These are phyloP conservation scores for Astrothelium macrocarpum DNA, from an alignment of 495 filamentous ascomycete species.

Conservation along the genomic window DNA sequence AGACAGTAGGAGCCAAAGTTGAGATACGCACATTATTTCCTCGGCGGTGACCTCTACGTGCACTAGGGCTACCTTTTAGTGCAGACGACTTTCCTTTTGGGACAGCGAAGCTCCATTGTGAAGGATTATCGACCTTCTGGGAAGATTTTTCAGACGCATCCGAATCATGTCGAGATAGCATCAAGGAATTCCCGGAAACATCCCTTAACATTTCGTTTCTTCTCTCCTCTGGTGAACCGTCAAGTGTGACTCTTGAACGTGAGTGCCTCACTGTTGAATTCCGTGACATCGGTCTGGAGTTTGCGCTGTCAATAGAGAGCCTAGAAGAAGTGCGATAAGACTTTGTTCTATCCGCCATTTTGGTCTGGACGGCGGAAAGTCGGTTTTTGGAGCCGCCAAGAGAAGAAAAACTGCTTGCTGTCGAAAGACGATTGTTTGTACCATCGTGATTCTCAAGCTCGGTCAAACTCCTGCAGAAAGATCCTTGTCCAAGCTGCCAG, in stretches of 20 bases:
- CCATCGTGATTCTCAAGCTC: slow-evolving; percentile 10
- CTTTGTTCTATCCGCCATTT: slow-evolving; percentile 15
- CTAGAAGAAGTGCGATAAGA: slow-evolving; percentile 15
- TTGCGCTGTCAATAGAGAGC: slow-evolving; percentile 4
- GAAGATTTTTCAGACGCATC: slow-evolving; percentile 12
- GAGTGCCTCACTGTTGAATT: slow-evolving; percentile 8
- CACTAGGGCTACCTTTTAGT: slow-evolving; percentile 23
- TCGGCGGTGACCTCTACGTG: slow-evolving; percentile 21
- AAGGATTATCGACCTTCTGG: slow-evolving; percentile 22
- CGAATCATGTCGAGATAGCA: slow-evolving; percentile 15
- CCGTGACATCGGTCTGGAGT: neutral
- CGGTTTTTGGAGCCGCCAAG: slow-evolving; percentile 8
- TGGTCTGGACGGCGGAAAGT: slow-evolving; percentile 14
- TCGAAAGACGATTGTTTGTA: slow-evolving; percentile 6
- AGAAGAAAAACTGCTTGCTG: slow-evolving; percentile 9
- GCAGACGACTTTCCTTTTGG: slow-evolving; percentile 19
- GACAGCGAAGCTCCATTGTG: slow-evolving; percentile 20
- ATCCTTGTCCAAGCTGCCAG: slow-evolving; percentile 5
- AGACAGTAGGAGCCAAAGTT: slow-evolving; percentile 25
- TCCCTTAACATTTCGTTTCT: slow-evolving; percentile 15
- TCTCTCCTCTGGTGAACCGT: slow-evolving; percentile 22
- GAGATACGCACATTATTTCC: slow-evolving; percentile 25
- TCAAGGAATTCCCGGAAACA: slow-evolving; percentile 14
- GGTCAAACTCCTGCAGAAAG: slow-evolving; percentile 15
- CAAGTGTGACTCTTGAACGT: slow-evolving; percentile 10